Percentiles rank a stretch among this genome's conserved stretches.
phyloP scores from a whole-genome alignment of 257 asterid species.

The Knoxia roxburghii region DNA sequence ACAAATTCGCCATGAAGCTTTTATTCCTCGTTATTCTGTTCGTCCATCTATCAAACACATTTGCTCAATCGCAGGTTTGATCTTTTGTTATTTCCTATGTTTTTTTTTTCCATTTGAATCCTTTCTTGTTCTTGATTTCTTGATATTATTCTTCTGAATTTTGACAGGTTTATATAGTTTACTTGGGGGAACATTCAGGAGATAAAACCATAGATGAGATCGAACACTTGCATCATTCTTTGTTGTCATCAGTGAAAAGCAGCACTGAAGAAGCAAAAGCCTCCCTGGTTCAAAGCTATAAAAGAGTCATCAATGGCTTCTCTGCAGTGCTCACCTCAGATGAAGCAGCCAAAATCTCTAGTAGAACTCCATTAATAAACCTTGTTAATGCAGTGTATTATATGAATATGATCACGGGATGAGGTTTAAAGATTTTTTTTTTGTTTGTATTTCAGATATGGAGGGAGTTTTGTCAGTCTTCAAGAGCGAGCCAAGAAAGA shows the following conservation, averaged over 20 bases:
- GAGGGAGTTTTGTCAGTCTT: conserved; percentile 17
- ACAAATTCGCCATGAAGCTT: no score
- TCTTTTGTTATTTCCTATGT: no score
- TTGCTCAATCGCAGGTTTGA: no score
- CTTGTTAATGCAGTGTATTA: no score
- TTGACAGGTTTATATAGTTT: neutral
- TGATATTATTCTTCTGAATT: neutral
- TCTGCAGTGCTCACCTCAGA: neutral
- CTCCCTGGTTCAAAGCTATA: neutral
- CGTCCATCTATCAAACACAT: no score
- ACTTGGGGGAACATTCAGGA: neutral
- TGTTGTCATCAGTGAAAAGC: neutral
- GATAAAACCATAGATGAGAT: neutral
- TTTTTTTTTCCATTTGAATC: no score
- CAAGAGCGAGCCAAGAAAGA: conserved; percentile 31
- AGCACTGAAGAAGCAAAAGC: neutral
- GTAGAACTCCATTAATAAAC: no score
- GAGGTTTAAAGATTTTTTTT: no score
- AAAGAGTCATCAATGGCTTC: neutral
- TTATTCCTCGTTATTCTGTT: no score
- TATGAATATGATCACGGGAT: no score
- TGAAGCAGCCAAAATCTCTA: neutral
- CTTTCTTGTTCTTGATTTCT: neutral
- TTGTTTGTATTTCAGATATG: neutral
- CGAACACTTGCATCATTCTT: neutral